These are phyloP conservation scores for Phragmites australis DNA, from an alignment of 176 grass and related monocot genomes.

Conservation along the genomic window DNA sequence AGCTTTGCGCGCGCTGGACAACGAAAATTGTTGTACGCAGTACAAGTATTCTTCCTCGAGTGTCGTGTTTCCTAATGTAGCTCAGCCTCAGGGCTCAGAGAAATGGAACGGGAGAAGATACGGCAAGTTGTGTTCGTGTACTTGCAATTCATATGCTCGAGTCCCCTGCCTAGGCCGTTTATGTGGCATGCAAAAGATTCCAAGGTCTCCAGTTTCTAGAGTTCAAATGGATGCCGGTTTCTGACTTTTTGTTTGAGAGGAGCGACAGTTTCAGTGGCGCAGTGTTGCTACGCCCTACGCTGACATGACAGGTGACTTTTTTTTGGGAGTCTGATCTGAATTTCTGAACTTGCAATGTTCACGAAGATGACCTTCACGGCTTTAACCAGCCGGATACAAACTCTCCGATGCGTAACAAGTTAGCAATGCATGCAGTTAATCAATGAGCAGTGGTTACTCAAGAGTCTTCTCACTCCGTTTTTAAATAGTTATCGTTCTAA, in stretches of 20 bases:
- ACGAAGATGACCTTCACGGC: not conserved
- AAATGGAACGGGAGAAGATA: constrained; percentile 6
- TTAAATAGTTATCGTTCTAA: too few species aligned
- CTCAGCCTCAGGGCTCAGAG: not conserved
- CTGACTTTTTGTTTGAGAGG: not conserved
- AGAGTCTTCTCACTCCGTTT: too few species aligned
- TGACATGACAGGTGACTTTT: constrained; percentile 15
- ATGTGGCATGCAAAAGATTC: constrained; percentile 22
- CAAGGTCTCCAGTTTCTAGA: constrained; percentile 45
- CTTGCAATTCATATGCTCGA: constrained; percentile 18
- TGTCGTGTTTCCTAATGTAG: too few species aligned
- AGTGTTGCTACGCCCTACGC: constrained; percentile 1
- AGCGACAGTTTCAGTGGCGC: not conserved
- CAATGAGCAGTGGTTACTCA: too few species aligned
- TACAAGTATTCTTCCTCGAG: too few species aligned
- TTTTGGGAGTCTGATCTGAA: not conserved
- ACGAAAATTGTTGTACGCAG: not conserved
- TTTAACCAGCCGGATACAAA: not conserved
- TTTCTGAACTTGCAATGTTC: not conserved
- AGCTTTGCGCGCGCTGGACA: not conserved
- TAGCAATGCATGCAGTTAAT: too few species aligned
- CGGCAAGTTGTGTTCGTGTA: not conserved
- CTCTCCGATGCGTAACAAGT: not conserved
- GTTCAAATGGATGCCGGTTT: constrained; percentile 30
- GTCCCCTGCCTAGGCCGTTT: not conserved